Conservation (phyloP, 441 rosid species). For the Gossypium lobatum region DNA sequence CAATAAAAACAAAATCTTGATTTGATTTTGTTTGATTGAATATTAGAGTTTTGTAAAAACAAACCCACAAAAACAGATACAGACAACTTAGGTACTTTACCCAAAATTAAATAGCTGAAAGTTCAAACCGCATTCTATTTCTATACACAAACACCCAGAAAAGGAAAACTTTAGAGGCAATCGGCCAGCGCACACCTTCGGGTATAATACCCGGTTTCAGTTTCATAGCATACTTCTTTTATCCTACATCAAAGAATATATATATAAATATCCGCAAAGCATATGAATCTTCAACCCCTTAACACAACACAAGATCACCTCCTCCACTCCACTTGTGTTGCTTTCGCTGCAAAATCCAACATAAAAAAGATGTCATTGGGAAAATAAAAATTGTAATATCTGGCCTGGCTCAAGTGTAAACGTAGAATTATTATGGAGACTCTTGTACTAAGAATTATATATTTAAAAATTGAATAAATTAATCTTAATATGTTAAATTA, state of each 20-base stretch:
- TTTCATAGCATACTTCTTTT: constrained; percentile 21
- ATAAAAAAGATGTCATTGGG: not conserved
- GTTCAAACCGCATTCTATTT: too few relatives aligned
- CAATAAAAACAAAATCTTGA: too few relatives aligned
- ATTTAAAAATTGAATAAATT: too few relatives aligned
- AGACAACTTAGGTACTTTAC: too few relatives aligned
- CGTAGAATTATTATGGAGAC: too few relatives aligned
- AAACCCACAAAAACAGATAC: too few relatives aligned
- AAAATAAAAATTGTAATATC: too few relatives aligned
- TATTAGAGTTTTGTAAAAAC: too few relatives aligned
- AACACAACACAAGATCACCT: constrained; percentile 37
- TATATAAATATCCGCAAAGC: constrained; percentile 8
- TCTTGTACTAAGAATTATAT: too few relatives aligned
- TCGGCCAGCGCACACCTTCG: constrained; percentile 13
- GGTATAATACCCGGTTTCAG: constrained; percentile 12
- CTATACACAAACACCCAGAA: too few relatives aligned
- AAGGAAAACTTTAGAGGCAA: not conserved
- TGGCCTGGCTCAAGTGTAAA: not conserved
- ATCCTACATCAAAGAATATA: constrained; percentile 22
- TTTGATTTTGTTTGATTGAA: too few relatives aligned
- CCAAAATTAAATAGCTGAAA: not conserved
- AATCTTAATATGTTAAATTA: too few relatives aligned
- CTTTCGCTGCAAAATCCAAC: constrained; percentile 54
- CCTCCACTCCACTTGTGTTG: constrained; percentile 53
- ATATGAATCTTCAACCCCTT: constrained; percentile 14